A percentile compares a stretch with the other conserved stretches of the same genome.
Conservation (phyloP, 1,284 basidiomycete species). For the Schizopora paradoxa region DNA sequence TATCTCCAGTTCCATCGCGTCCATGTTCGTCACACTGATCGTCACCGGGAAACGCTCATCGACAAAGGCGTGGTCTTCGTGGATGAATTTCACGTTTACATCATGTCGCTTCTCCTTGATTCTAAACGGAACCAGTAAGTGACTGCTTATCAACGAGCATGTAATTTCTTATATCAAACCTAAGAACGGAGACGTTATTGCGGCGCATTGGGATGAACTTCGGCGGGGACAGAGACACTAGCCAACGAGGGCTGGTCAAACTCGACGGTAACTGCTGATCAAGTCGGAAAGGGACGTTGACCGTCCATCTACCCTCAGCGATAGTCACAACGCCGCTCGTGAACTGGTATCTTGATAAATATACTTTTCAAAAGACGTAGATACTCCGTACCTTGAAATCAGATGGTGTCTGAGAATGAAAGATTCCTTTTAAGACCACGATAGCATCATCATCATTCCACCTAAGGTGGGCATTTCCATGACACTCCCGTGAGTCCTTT, state of each 20-base stretch:
- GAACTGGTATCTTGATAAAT: constrained; percentile 34
- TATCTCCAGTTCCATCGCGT: constrained; percentile 63
- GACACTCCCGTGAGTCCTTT: constrained; percentile 22
- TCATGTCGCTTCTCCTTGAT: constrained; percentile 60
- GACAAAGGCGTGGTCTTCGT: constrained; percentile 65
- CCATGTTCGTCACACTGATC: constrained; percentile 62
- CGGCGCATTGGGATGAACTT: constrained; percentile 48
- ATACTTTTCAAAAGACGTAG: neutral
- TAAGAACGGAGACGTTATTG: constrained; percentile 41
- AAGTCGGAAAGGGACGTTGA: constrained; percentile 53
- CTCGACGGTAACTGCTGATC: constrained; percentile 31
- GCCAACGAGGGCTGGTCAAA: constrained; percentile 42
- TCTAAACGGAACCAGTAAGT: constrained; percentile 31
- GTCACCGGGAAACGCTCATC: constrained; percentile 71
- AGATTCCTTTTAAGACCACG: constrained; percentile 51
- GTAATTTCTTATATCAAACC: constrained; percentile 41
- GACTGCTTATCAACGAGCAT: neutral
- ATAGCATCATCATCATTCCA: constrained; percentile 51
- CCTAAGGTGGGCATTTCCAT: constrained; percentile 39
- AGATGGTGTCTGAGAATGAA: constrained; percentile 43
- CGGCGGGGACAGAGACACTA: constrained; percentile 45
- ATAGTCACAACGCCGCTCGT: constrained; percentile 46
- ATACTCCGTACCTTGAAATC: constrained; percentile 41
- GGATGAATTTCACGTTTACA: constrained; percentile 48
- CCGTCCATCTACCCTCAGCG: constrained; percentile 54